These are phyloP conservation scores for Lagenidium giganteum DNA, from an alignment of 352 stramenopile genomes.

Conservation along the genomic window DNA sequence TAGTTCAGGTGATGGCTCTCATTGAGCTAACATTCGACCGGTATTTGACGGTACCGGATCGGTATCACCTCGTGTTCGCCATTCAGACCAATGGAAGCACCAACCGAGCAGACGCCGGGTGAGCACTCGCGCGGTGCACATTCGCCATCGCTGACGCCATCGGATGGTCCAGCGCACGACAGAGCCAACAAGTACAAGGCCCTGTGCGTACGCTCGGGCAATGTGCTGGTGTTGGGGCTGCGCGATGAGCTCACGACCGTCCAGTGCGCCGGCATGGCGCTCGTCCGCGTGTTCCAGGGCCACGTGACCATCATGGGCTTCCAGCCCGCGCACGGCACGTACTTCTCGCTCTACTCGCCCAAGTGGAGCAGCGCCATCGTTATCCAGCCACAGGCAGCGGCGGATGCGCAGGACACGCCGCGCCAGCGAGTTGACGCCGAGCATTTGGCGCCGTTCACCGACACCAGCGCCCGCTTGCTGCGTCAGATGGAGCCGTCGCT, in stretches of 20 bases:
- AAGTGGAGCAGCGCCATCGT: constrained; percentile 77
- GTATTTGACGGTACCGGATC: no score
- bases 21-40: no score
- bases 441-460: constrained; percentile 53
- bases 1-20: no score
- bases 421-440: constrained; percentile 23
- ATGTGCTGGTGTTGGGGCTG: constrained; percentile 65
- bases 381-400: no score
- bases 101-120: no score
- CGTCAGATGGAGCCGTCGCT: constrained; percentile 29
- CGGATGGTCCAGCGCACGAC: neutral
- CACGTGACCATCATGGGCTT: constrained; percentile 70
- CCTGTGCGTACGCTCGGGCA: constrained; percentile 44
- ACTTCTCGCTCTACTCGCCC: constrained; percentile 78
- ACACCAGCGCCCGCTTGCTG: constrained; percentile 36
- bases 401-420: constrained; percentile 18
- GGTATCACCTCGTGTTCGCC: no score
- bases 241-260: constrained; percentile 29
- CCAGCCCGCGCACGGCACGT: constrained; percentile 53
- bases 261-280: constrained; percentile 70
- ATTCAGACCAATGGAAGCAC: no score
- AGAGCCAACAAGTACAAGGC: constrained; percentile 42
- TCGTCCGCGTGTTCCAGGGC: constrained; percentile 79
- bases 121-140: no score
- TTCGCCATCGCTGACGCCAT: neutral